Evolutionary conservation across 2,329 filamentous ascomycete genomes (phyloP).

Genomic region (Chrysoporthe deuterocubensis): DNA sequence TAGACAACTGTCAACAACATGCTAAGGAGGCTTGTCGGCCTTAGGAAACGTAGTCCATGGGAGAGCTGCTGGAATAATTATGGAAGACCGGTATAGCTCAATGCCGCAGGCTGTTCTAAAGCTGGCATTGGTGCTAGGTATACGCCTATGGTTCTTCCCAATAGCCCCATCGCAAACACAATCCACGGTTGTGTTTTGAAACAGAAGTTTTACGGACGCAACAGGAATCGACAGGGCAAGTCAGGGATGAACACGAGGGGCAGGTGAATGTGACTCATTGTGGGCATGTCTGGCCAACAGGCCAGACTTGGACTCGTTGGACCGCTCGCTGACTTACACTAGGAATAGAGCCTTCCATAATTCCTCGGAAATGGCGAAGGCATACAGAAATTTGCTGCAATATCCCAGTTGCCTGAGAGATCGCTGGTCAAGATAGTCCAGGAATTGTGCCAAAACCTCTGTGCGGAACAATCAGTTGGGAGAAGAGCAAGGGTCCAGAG

Average conservation of each 20-base stretch:
- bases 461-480: not conserved
- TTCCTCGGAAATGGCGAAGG: constrained; percentile 82
- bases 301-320: constrained; percentile 1
- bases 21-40: not conserved
- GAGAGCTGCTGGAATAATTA: not conserved
- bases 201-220: not conserved
- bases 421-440: constrained; percentile 73
- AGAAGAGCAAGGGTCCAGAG: not conserved
- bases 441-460: constrained; percentile 73
- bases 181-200: not conserved
- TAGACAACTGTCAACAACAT: constrained; percentile 30
- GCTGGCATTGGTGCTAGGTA: not conserved
- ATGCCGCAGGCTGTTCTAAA: not conserved
- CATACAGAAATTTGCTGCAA: constrained; percentile 85
- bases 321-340: constrained; percentile 64
- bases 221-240: not conserved
- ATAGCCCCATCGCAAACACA: not conserved
- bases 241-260: not conserved
- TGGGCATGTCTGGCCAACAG: not conserved
- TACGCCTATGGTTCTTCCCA: not conserved
- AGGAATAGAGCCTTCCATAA: constrained; percentile 87
- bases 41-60: not conserved
- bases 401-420: constrained; percentile 69
- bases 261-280: not conserved
- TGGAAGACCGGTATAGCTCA: not conserved